phyloP scores from a whole-genome alignment of 441 rosid species.

The Populus hybrid region DNA sequence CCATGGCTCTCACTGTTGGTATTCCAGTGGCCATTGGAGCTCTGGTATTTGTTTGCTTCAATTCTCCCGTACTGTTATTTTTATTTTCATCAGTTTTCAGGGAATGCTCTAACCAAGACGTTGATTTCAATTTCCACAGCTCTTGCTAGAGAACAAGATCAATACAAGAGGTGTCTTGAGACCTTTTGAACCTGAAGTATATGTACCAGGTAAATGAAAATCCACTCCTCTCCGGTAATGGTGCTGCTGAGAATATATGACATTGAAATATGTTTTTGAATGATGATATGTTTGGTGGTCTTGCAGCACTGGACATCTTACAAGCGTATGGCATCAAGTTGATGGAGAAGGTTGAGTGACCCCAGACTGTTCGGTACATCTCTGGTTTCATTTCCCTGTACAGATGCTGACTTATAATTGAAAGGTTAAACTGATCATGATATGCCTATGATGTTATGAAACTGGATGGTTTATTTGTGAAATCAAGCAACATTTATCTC shows the following conservation, averaged over 20 bases:
- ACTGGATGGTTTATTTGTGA: not conserved
- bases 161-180: conserved; percentile 78
- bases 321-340: conserved; percentile 76
- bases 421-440: not conserved
- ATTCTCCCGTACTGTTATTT: not conserved
- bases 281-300: conserved; percentile 13
- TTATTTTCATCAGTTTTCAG: not conserved
- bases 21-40: conserved; percentile 86
- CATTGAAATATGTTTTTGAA: not conserved
- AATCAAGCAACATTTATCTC: too few species aligned
- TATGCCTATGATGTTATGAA: not conserved
- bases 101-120: not conserved
- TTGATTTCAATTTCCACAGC: conserved; percentile 37
- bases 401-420: not conserved
- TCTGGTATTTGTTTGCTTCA: conserved; percentile 46
- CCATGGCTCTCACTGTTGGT: conserved; percentile 95
- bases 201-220: conserved; percentile 62
- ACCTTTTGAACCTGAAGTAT: conserved; percentile 83
- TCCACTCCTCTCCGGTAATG: not conserved
- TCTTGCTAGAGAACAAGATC: conserved; percentile 71
- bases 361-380: not conserved
- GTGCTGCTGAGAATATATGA: not conserved
- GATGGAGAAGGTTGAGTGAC: conserved; percentile 57
- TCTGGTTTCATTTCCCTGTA: not conserved
- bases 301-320: conserved; percentile 76